Evolutionary conservation across 371 early-diverging fungal species (phyloP).

Genomic region (Mortierella sp.): DNA sequence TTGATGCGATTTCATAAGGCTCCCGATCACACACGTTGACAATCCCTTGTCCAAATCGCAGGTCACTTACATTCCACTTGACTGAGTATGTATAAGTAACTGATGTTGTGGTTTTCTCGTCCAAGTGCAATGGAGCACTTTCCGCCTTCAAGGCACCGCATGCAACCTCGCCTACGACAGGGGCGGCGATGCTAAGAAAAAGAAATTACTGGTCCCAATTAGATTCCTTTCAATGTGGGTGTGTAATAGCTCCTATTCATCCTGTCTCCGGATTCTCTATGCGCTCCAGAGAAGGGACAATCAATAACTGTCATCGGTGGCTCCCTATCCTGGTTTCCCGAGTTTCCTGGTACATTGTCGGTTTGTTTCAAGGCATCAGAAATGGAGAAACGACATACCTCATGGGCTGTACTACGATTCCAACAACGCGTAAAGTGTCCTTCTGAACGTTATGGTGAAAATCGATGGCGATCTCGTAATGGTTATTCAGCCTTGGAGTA

Average conservation of each 20-base stretch:
- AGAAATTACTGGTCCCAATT: not conserved
- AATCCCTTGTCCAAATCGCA: not conserved
- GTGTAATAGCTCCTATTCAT: too few relatives aligned
- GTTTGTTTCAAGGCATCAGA: too few relatives aligned
- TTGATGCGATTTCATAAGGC: too few relatives aligned
- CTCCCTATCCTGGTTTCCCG: too few relatives aligned
- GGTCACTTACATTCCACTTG: conserved; percentile 73
- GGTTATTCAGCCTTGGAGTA: conserved; percentile 77
- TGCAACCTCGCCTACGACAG: conserved; percentile 28
- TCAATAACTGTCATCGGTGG: too few relatives aligned
- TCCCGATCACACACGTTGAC: not conserved
- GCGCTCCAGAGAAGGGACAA: too few relatives aligned
- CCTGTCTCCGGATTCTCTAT: too few relatives aligned
- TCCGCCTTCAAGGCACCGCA: conserved; percentile 52
- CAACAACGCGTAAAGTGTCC: conserved; percentile 85
- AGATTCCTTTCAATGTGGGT: too few relatives aligned
- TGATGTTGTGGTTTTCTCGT: conserved; percentile 57
- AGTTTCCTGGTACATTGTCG: too few relatives aligned
- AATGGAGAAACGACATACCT: conserved; percentile 56
- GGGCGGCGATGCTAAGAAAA: conserved; percentile 27
- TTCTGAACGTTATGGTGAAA: conserved; percentile 76
- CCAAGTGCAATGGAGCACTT: conserved; percentile 59
- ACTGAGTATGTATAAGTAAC: conserved; percentile 90
- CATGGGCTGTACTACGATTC: conserved; percentile 80
- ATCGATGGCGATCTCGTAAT: conserved; percentile 86